phyloP scores from a whole-genome alignment of 768 basidiomycete genomes.

The Hypholoma sublateritium region DNA sequence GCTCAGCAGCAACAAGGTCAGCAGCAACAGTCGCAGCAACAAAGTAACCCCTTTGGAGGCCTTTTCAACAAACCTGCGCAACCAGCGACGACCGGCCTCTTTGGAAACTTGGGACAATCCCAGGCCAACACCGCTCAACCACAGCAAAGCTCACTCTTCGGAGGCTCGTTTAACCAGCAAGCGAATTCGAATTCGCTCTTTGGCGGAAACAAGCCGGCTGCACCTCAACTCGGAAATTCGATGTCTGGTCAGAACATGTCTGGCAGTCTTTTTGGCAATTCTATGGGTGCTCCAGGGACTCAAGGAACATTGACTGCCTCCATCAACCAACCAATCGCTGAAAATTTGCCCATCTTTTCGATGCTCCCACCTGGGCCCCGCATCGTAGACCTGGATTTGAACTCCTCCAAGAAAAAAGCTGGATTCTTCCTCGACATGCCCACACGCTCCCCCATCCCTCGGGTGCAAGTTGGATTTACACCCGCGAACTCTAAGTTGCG shows the following conservation, averaged over 20 bases:
- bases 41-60: constrained; percentile 29
- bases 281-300: constrained; percentile 40
- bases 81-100: constrained; percentile 33
- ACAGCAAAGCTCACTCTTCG: constrained; percentile 43
- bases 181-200: constrained; percentile 42
- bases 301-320: constrained; percentile 77
- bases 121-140: constrained; percentile 30
- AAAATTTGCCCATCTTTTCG: constrained; percentile 71
- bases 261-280: constrained; percentile 26
- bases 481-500: constrained; percentile 70
- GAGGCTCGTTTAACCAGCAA: constrained; percentile 47
- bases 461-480: constrained; percentile 63
- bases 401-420: constrained; percentile 70
- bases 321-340: constrained; percentile 81
- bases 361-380: constrained; percentile 75
- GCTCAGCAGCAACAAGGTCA: constrained; percentile 23
- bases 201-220: constrained; percentile 50
- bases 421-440: constrained; percentile 78
- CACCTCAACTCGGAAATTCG: constrained; percentile 38
- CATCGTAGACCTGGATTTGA: constrained; percentile 56
- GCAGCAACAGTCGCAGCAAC: constrained; percentile 36
- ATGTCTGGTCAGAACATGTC: constrained; percentile 18
- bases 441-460: constrained; percentile 67
- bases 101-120: constrained; percentile 46
- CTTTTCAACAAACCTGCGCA: constrained; percentile 48